phyloP scores from a whole-genome alignment of 768 basidiomycete species.

The Lentinula edodes region DNA sequence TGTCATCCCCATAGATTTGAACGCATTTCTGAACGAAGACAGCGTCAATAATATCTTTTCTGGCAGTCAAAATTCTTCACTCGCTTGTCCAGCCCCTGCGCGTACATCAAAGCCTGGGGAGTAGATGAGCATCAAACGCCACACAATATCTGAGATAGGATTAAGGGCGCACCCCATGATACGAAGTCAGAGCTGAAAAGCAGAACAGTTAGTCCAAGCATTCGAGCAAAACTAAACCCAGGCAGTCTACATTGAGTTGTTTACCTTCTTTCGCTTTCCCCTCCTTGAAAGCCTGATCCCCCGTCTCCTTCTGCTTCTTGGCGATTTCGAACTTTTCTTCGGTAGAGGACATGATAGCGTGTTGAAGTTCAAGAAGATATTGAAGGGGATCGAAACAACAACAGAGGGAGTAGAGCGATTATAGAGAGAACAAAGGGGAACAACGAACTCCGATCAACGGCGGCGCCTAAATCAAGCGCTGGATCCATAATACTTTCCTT shows the following conservation, averaged over 20 bases:
- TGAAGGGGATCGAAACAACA: not conserved
- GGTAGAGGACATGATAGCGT: not conserved
- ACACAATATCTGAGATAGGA: not conserved
- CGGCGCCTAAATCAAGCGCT: not conserved
- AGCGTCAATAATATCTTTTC: not conserved
- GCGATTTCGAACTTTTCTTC: constrained; percentile 50
- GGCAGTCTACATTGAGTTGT: constrained; percentile 12
- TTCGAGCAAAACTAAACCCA: constrained; percentile 5
- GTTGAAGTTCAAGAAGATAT: not conserved
- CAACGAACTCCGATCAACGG: too few relatives aligned
- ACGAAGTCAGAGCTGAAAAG: constrained; percentile 55
- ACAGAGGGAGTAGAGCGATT: not conserved
- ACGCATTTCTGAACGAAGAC: constrained; percentile 39
- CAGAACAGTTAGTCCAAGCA: constrained; percentile 1
- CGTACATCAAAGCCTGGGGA: constrained; percentile 60
- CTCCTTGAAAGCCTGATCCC: constrained; percentile 63
- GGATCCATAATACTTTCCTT: not conserved
- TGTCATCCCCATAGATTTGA: constrained; percentile 44
- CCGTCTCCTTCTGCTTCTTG: constrained; percentile 61
- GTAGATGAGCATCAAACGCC: constrained; percentile 11
- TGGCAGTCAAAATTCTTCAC: constrained; percentile 12
- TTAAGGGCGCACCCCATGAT: constrained; percentile 55
- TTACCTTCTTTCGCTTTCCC: constrained; percentile 58
- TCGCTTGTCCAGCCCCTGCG: constrained; percentile 75
- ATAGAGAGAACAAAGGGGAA: not conserved